A percentile compares a stretch with the other conserved stretches of the same genome.
Evolutionary conservation across 1,139 yeast genomes (phyloP).

Genomic region (Pichia sp.): DNA sequence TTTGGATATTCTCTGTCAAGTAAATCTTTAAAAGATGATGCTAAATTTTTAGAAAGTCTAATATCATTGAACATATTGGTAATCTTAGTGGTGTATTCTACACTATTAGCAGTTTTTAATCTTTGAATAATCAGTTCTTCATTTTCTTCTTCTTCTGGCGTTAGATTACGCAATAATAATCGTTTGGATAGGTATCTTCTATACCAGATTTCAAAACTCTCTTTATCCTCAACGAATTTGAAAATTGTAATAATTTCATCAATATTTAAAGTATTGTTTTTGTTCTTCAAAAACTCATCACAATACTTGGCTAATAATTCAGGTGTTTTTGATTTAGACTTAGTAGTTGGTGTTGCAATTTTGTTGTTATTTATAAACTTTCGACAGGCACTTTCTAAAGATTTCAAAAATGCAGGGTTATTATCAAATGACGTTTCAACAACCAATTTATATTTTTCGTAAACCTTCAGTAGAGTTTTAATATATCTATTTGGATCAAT

Average conservation of each 20-base stretch:
- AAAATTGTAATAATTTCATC: constrained; percentile 84
- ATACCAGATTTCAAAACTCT: constrained; percentile 89
- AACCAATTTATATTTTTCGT: constrained; percentile 58
- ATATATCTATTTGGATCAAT: constrained; percentile 78
- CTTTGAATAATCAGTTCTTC: constrained; percentile 84
- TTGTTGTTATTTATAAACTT: constrained; percentile 76
- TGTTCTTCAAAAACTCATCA: constrained; percentile 73
- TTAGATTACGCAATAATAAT: constrained; percentile 76
- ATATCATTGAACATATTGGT: constrained; percentile 97
- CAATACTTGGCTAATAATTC: constrained; percentile 87
- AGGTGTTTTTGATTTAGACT: constrained; percentile 66
- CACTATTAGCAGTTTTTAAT: constrained; percentile 83
- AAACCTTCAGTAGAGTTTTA: constrained; percentile 65
- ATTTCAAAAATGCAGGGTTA: constrained; percentile 75
- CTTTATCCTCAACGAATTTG: constrained; percentile 87
- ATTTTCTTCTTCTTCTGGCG: constrained; percentile 66
- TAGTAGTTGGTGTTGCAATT: constrained; percentile 62
- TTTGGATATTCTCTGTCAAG: constrained; percentile 32
- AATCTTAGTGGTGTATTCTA: constrained; percentile 89
- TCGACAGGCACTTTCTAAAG: constrained; percentile 85
- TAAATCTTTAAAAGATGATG: constrained; percentile 53
- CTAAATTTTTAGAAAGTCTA: constrained; percentile 77
- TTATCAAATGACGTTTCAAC: constrained; percentile 66
- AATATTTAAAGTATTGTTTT: constrained; percentile 73
- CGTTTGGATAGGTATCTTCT: constrained; percentile 86